Evolutionary conservation across 768 basidiomycete species (phyloP), one percentile per base, ranked within the genome.

Genomic region (Rhodotorula diobovata): DNA sequence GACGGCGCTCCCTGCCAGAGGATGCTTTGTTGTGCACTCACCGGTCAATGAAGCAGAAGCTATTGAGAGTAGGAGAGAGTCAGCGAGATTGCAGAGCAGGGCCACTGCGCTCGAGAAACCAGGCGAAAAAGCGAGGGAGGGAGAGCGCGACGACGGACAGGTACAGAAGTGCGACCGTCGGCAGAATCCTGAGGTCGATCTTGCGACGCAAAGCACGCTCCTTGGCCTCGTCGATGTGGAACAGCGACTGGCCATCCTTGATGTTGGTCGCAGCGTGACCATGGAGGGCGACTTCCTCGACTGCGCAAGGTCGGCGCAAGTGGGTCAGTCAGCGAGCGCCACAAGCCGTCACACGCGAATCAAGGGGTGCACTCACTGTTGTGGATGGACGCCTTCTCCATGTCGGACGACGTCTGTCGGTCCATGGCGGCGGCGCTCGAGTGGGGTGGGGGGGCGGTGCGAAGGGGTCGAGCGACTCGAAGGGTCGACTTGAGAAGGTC

Each of bases 201-300:
- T 74, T 72, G 43, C 71, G 67, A 3, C 51, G 46, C 11, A 76
- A 64, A 0, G 59, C 56, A 11, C 34, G 50, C 60, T 76, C 66
- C 1, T 59, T 68, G 1, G 21, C 57, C 21, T 58, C 50, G 60
- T 76, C 71, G 48, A 70, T 60, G 28, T 30, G 15, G 2, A 71
- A 43, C 5, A 76, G 51, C 11, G 65, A 30, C 12, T 54, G 51
- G 18, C 74, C 74, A 20, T 67, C 61, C 58, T 43, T 43, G 14
- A 70, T 66, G 67, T 76, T 71, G 60, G 74, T 76, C 4, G 68
- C 74, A 32, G 59, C 68, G 37, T 76, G 74, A 6, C 74, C 74
- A 7, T 64, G 34, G 25, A 68, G 63, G 2, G 74, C 70, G 35
- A 63, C 55, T n/a, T 71, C 66, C 30, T 68, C 70, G 46, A 68